These are phyloP conservation scores for Myrmaecium sp. DNA, from an alignment of 2,329 filamentous ascomycete genomes.

Conservation along the genomic window DNA sequence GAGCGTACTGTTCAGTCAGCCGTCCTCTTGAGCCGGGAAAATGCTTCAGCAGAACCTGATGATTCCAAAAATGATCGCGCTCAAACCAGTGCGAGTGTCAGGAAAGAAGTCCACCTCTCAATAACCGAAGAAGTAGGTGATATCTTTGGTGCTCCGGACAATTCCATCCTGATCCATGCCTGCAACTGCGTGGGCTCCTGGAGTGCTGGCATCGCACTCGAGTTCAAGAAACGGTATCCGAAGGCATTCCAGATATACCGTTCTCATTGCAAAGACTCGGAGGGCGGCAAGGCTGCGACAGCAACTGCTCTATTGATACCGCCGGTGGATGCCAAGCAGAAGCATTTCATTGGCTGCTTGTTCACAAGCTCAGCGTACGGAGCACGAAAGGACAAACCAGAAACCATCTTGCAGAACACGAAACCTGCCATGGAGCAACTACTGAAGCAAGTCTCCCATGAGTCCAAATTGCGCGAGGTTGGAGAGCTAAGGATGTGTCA, in stretches of 20 bases:
- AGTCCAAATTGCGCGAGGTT: slow-evolving; percentile 10
- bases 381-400: slow-evolving; percentile 21
- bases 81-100: too few relatives aligned
- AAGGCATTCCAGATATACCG: slow-evolving; percentile 31
- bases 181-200: slow-evolving; percentile 42
- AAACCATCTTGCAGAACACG: slow-evolving; percentile 33
- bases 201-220: slow-evolving; percentile 40
- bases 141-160: slow-evolving; percentile 35
- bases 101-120: too few relatives aligned
- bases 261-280: slow-evolving; percentile 25
- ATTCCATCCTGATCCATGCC: slow-evolving; percentile 38
- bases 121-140: slow-evolving; percentile 21
- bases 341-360: slow-evolving; percentile 41
- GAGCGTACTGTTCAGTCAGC: too few relatives aligned
- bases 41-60: too few relatives aligned
- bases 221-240: slow-evolving; percentile 34
- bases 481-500: slow-evolving; percentile 30
- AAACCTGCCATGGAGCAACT: slow-evolving; percentile 31
- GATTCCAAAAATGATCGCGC: too few relatives aligned
- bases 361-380: slow-evolving; percentile 39
- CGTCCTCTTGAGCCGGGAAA: too few relatives aligned
- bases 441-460: slow-evolving; percentile 23
- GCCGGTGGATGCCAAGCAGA: slow-evolving; percentile 20
- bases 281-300: slow-evolving; percentile 12
- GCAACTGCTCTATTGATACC: slow-evolving; percentile 38